Percentiles rank a stretch among this genome's conserved stretches.
These are phyloP conservation scores for Albizia julibrissin DNA, from an alignment of 306 rosid species.

Conservation along the genomic window DNA sequence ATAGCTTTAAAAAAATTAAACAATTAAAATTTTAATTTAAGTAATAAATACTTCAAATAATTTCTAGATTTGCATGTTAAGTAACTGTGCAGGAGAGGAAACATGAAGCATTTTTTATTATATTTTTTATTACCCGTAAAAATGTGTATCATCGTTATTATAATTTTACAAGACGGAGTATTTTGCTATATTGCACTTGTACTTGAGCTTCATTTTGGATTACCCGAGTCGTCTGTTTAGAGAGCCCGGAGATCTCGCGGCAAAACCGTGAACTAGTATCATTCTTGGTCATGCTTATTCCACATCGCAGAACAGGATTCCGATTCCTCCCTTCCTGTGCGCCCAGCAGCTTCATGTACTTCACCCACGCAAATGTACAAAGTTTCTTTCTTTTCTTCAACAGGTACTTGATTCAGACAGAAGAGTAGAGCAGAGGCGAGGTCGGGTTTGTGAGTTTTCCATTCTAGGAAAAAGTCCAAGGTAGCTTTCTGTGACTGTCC, in stretches of 20 bases:
- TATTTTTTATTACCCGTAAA: too few species aligned
- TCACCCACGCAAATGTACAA: not conserved
- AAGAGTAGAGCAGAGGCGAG: not conserved
- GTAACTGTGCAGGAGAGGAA: too few species aligned
- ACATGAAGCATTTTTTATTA: too few species aligned
- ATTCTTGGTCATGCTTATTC: not conserved
- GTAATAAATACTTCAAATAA: too few species aligned
- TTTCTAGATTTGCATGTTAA: too few species aligned
- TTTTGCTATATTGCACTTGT: too few species aligned
- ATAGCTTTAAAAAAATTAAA: too few species aligned
- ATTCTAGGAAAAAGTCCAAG: slow-evolving; percentile 1
- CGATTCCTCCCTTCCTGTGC: slow-evolving; percentile 3
- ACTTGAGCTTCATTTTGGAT: not conserved
- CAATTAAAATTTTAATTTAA: too few species aligned
- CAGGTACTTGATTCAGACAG: not conserved
- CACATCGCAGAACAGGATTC: slow-evolving; percentile 41
- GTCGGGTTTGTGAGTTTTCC: not conserved
- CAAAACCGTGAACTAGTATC: slow-evolving; percentile 13
- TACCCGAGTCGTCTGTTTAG: not conserved
- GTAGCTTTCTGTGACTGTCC: not conserved
- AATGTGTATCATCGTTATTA: too few species aligned
- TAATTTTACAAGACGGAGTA: too few species aligned
- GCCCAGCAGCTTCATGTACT: slow-evolving; percentile 10
- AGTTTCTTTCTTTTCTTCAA: not conserved
- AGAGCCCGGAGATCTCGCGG: slow-evolving; percentile 31